phyloP scores from a whole-genome alignment of 352 stramenopile species.

The Pythium inflatum region DNA sequence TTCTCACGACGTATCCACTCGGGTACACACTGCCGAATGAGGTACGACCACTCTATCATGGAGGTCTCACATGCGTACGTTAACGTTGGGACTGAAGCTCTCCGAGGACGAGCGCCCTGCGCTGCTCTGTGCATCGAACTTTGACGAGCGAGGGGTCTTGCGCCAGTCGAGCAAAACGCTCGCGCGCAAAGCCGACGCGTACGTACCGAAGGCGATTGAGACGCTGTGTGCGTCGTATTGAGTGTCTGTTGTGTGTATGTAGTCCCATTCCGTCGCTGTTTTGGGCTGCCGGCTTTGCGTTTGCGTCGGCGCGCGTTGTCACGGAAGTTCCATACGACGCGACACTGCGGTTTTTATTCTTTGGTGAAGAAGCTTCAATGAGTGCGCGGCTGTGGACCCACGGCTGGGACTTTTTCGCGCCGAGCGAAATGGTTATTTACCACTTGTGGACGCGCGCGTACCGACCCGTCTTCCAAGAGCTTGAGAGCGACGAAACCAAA shows the following conservation, averaged over 20 bases:
- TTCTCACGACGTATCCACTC: conserved; percentile 94
- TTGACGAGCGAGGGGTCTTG: conserved; percentile 58
- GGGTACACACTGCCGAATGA: conserved; percentile 88
- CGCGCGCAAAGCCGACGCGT: conserved; percentile 36
- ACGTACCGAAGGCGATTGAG: conserved; percentile 12
- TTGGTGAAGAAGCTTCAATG: conserved; percentile 94
- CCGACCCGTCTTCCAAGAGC: conserved; percentile 75
- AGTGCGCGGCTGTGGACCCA: conserved; percentile 89
- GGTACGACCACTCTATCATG: conserved; percentile 25
- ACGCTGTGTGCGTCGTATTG: too few relatives aligned
- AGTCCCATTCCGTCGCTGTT: conserved; percentile 66
- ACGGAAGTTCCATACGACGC: conserved; percentile 86
- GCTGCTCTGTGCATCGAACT: conserved; percentile 61
- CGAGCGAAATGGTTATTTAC: conserved; percentile 73
- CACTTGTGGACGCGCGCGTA: conserved; percentile 90
- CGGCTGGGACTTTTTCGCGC: conserved; percentile 93
- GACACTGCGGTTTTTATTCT: conserved; percentile 90
- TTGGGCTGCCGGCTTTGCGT: conserved; percentile 78
- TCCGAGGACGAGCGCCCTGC: conserved; percentile 56
- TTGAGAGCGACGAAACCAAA: conserved; percentile 47
- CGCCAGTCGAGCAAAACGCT: conserved; percentile 67
- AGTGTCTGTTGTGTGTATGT: background rate
- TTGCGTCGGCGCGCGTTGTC: conserved; percentile 56
- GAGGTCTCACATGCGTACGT: background rate
- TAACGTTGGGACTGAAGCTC: conserved; percentile 37